Evolutionary conservation across 2,329 filamentous ascomycete genomes (phyloP).

Genomic region (Ophiostoma populinum): DNA sequence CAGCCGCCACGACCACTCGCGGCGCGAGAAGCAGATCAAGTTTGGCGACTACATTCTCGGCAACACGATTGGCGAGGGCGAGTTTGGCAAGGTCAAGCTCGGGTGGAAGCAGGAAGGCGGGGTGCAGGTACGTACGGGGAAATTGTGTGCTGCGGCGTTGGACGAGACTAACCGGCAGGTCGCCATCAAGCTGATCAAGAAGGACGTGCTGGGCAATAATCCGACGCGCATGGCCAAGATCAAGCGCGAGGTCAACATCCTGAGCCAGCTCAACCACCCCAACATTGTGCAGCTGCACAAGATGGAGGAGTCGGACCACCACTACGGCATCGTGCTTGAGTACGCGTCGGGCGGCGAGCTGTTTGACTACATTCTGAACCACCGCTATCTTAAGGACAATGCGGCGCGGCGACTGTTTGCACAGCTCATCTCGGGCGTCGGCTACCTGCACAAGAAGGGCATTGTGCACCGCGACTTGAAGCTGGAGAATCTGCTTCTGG

Average conservation of each 20-base stretch:
- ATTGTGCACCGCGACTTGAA: conserved; percentile 97
- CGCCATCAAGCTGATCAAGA: conserved; percentile 92
- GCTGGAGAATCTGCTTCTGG: conserved; percentile 83
- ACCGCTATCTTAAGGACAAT: conserved; percentile 89
- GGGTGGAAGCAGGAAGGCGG: conserved; percentile 95
- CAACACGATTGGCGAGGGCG: conserved; percentile 89
- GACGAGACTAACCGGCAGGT: conserved; percentile 34
- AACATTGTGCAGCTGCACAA: conserved; percentile 96
- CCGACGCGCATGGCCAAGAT: conserved; percentile 87
- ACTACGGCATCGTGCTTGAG: conserved; percentile 96
- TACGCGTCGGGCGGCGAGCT: conserved; percentile 95
- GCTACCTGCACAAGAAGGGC: conserved; percentile 95
- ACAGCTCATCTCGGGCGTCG: conserved; percentile 88
- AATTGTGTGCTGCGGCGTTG: no score
- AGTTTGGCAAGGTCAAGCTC: conserved; percentile 97
- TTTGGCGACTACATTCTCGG: conserved; percentile 94
- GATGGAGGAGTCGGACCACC: conserved; percentile 93
- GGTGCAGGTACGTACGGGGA: conserved; percentile 42
- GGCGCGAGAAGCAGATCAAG: conserved; percentile 57
- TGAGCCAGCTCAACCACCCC: conserved; percentile 72
- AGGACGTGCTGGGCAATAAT: conserved; percentile 77
- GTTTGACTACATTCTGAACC: conserved; percentile 95
- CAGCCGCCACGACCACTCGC: conserved; percentile 43
- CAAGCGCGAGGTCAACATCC: conserved; percentile 86
- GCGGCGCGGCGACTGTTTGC: conserved; percentile 83